Conservation (phyloP, 495 filamentous ascomycete species). For the Cenococcum geophilum region DNA sequence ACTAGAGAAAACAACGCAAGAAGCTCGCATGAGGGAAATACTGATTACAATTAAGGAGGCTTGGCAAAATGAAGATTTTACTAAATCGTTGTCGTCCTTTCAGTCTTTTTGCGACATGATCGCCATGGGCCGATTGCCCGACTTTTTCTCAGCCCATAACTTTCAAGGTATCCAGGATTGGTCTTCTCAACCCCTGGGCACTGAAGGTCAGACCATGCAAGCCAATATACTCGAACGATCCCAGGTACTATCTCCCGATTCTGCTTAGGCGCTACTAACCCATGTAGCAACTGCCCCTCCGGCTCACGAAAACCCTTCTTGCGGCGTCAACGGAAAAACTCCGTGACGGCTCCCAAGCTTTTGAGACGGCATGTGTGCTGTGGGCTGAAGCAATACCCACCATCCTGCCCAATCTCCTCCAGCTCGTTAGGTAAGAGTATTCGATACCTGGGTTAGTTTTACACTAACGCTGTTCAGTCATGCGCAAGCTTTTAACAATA, state of each 20-base stretch:
- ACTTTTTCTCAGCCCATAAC: slow-evolving; percentile 65
- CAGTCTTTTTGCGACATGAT: slow-evolving; percentile 72
- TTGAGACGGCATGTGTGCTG: slow-evolving; percentile 62
- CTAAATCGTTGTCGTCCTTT: slow-evolving; percentile 64
- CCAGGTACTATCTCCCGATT: slow-evolving; percentile 45
- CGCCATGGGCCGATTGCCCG: slow-evolving; percentile 69
- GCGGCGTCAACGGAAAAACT: slow-evolving; percentile 85
- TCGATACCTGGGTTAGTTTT: not conserved
- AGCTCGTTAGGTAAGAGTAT: slow-evolving; percentile 63
- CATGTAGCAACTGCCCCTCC: slow-evolving; percentile 62
- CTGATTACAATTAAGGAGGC: slow-evolving; percentile 69
- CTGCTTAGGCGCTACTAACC: not conserved
- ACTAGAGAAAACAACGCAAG: slow-evolving; percentile 58
- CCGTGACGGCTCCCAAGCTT: slow-evolving; percentile 59
- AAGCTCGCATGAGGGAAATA: slow-evolving; percentile 62
- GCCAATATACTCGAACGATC: slow-evolving; percentile 66
- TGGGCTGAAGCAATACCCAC: slow-evolving; percentile 79
- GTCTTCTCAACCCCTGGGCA: slow-evolving; percentile 67
- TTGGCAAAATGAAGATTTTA: slow-evolving; percentile 70
- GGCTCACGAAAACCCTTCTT: slow-evolving; percentile 82
- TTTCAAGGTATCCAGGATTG: slow-evolving; percentile 79
- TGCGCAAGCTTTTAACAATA: slow-evolving; percentile 90
- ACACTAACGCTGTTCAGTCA: slow-evolving; percentile 48
- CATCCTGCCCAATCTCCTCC: slow-evolving; percentile 80
- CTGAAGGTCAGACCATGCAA: slow-evolving; percentile 72